phyloP scores from a whole-genome alignment of 768 basidiomycete genomes.

The Mycena venus region DNA sequence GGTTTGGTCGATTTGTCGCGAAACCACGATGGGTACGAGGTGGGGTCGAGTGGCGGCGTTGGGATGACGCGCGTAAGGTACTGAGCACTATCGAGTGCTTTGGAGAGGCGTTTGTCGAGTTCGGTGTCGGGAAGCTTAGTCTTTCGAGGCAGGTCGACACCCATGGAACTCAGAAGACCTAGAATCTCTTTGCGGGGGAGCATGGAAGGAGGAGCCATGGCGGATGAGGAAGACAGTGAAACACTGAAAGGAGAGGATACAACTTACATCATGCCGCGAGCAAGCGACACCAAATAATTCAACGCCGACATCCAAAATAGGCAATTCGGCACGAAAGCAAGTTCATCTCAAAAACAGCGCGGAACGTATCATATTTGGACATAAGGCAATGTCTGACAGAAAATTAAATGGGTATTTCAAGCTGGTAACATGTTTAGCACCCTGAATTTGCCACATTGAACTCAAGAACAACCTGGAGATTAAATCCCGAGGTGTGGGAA shows the following conservation, averaged over 20 bases:
- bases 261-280: neutral
- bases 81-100: constrained; percentile 25
- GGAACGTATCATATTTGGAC: no score
- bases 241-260: no score
- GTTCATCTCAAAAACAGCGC: no score
- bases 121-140: constrained; percentile 28
- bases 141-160: constrained; percentile 22
- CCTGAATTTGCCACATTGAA: no score
- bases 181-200: constrained; percentile 9
- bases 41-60: constrained; percentile 12
- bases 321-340: no score
- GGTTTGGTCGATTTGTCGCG: neutral
- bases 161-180: constrained; percentile 4
- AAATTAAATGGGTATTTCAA: no score
- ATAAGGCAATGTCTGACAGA: no score
- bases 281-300: neutral
- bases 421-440: no score
- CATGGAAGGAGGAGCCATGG: neutral
- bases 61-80: constrained; percentile 28
- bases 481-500: no score
- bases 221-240: no score
- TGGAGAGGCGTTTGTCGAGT: constrained; percentile 29
- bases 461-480: no score
- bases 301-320: neutral
- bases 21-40: constrained; percentile 12